Evolutionary conservation across 169 alveolate species (phyloP), one percentile per base, ranked within the genome.

Genomic region (Babesia microti): DNA sequence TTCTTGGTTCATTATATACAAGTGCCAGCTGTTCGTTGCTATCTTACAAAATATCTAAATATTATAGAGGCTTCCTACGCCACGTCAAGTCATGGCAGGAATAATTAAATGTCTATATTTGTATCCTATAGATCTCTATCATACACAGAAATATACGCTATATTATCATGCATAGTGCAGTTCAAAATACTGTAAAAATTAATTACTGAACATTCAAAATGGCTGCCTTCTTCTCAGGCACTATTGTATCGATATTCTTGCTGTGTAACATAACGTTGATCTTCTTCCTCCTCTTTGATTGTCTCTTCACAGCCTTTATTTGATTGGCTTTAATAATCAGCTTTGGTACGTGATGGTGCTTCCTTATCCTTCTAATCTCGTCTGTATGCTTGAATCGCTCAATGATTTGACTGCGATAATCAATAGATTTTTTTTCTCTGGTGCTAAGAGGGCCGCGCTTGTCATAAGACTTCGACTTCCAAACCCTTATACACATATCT

Each of bases 401-500:
- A 47, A 68, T 79, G 27, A 86, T 75, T 19, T 79, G 59, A 40
- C 79, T 74, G 19, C 94, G 59, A 36, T 86, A 86, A 35, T 81
- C 86, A n/a, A 82, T 47, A 15, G 92, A 81, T 42, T 73, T 81
- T 44, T 72, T 68, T 50, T 84, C 94, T 39, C 89, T 59, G 26
- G 48, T 24, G 4, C 81, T 59, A 28, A 65, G 17, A 2, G 78
- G 53, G n/a, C 84, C 84, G 15, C 72, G n/a, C 33, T 71, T 60
- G 28, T 58, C 79, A 39, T 71, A 66, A 6, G 85, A 58, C 28
- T 69, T 58, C 1, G 92, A 57, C 69, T 93, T 95, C 99, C 99
- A 95, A 3, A 95, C 78, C 47, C 99, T 90, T 14, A 95, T 59
- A 57, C 94, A 87, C 76, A 93, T 89, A 61, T 95, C 99, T 47